Conservation (phyloP, 1,139 yeast genomes). For the Pichiaceae sp. region DNA sequence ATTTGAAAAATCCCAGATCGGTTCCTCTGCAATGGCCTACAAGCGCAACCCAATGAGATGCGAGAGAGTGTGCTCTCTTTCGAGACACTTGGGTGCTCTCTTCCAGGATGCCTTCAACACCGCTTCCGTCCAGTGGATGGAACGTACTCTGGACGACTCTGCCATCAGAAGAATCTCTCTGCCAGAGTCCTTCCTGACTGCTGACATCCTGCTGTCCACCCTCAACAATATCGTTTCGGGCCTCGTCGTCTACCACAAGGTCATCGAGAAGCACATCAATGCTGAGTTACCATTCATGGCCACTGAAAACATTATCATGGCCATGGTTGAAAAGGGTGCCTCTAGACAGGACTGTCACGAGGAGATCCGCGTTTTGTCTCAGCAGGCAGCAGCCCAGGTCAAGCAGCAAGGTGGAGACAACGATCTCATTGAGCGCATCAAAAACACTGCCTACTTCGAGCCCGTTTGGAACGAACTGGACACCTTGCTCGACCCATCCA, state of each 20-base stretch:
- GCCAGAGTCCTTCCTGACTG: conserved; percentile 94
- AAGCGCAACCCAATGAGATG: conserved; percentile 99
- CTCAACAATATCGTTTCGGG: conserved; percentile 90
- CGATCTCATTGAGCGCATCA: conserved; percentile 86
- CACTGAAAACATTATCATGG: conserved; percentile 98
- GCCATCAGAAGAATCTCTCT: conserved; percentile 96
- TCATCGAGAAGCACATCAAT: conserved; percentile 89
- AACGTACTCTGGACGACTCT: conserved; percentile 96
- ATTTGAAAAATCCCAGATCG: conserved; percentile 94
- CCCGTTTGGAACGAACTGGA: conserved; percentile 88
- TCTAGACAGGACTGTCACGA: conserved; percentile 99
- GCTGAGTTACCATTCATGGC: conserved; percentile 99
- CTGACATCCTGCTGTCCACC: conserved; percentile 87
- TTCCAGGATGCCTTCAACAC: conserved; percentile 93
- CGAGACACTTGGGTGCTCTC: conserved; percentile 90
- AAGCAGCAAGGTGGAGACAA: conserved; percentile 99
- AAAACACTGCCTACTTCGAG: conserved; percentile 70
- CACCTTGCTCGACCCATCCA: conserved; percentile 73
- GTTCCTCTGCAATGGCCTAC: conserved; percentile 98
- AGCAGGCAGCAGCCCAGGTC: conserved; percentile 95
- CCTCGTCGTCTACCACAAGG: conserved; percentile 95
- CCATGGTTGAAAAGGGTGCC: conserved; percentile 97
- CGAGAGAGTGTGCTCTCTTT: conserved; percentile 94
- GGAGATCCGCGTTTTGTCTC: conserved; percentile 92
- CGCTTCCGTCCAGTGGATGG: conserved; percentile 98